phyloP scores from a whole-genome alignment of 2,329 filamentous ascomycete genomes.

The Didymella exigua region DNA sequence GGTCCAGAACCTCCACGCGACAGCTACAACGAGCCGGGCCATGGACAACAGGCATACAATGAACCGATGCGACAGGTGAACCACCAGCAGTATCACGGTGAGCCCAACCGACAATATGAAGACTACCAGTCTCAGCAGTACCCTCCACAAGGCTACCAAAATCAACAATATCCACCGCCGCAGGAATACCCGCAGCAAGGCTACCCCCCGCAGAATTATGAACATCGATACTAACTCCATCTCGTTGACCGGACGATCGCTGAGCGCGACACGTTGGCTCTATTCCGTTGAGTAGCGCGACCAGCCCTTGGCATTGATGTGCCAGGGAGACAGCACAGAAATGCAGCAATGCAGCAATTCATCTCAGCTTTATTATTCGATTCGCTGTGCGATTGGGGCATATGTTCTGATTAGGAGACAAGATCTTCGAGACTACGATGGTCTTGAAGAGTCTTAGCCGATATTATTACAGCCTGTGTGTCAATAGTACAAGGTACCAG shows the following conservation, averaged over 20 bases:
- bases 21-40: slow-evolving; percentile 9
- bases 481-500: too few relatives aligned
- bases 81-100: slow-evolving; percentile 13
- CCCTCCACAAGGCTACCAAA: slow-evolving; percentile 1
- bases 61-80: slow-evolving; percentile 15
- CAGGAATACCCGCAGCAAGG: slow-evolving; percentile 15
- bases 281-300: neutral
- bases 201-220: slow-evolving; percentile 14
- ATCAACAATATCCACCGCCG: slow-evolving; percentile 8
- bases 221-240: neutral
- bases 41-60: slow-evolving; percentile 8
- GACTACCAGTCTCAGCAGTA: slow-evolving; percentile 6
- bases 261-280: neutral
- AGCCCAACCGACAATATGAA: slow-evolving; percentile 13
- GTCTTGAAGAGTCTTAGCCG: too few relatives aligned
- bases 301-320: neutral
- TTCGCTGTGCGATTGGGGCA: neutral
- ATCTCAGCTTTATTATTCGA: neutral
- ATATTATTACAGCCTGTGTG: too few relatives aligned
- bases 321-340: neutral
- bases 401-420: too few relatives aligned
- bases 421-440: too few relatives aligned
- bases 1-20: slow-evolving; percentile 6
- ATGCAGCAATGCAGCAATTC: neutral
- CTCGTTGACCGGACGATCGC: neutral